Evolutionary conservation across 2,329 filamentous ascomycete species (phyloP), one percentile per base, ranked within the genome.

Genomic region (Eutypella sp.): DNA sequence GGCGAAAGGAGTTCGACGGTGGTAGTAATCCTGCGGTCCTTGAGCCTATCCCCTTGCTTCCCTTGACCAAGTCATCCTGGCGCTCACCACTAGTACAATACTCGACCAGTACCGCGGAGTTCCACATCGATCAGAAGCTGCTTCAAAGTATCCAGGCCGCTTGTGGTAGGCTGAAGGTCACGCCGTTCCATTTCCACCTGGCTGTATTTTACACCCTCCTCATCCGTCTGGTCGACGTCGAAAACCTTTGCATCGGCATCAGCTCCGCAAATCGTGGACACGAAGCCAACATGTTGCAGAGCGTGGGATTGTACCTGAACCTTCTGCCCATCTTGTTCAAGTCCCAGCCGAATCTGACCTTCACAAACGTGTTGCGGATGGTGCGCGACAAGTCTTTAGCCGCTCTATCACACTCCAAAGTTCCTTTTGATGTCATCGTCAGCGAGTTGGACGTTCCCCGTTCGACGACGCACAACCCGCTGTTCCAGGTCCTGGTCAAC

Each of bases 401-500:
- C 27, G 27, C 27, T 10, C 15, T 31, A 9, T 9, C 27, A 10
- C 27, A 31, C 27, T 31, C 27, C 27, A 31, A 31, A 15, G 27
- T 31, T 31, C 27, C 27, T 15, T 31, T 31, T 15, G 27, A 31
- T 31, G 5, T 31, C 27, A 31, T 31, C 27, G 27, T 31, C 3
- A 31, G 15, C 27, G 27, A 31, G 36, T 56, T 78, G 1, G 59
- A 66, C 9, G 61, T 72, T 1, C 53, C 62, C 0, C 60, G 72
- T 5, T 69, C 68, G 1, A 50, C 67, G 0, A 52, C 59, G 0
- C 51, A 69, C 44, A 68, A 50, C 22, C 74, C 74, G 0, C 40
- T 78, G 1, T 76, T 76, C 57, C 74, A 77, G 46, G 64, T 59
- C 1, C 67, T 71, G 18, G 51, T 77, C 33, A 67, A 78, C 55